Evolutionary conservation across 148 eudicot genomes (phyloP).

Genomic region (Polygonum aviculare): DNA sequence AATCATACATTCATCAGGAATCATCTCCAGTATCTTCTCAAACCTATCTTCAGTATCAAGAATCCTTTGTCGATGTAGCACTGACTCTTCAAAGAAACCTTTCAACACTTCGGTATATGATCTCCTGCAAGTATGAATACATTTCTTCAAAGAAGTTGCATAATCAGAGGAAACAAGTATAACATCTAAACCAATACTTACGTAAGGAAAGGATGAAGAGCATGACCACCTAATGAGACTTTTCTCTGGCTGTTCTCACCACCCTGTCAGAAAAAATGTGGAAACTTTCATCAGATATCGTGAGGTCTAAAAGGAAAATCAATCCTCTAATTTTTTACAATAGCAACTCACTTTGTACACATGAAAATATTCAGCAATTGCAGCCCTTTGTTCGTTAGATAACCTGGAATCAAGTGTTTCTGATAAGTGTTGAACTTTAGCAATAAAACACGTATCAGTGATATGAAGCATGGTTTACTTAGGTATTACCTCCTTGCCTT

Average conservation of each 20-base stretch:
- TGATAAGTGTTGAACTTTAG: conserved; percentile 3
- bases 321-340: not conserved
- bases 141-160: not conserved
- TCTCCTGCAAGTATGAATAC: conserved; percentile 48
- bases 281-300: conserved; percentile 3
- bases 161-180: not conserved
- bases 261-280: conserved; percentile 35
- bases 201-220: conserved; percentile 75
- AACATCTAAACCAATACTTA: conserved; percentile 29
- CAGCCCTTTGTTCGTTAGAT: conserved; percentile 71
- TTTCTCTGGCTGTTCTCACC: conserved; percentile 59
- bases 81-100: conserved; percentile 51
- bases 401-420: conserved; percentile 35
- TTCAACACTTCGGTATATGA: conserved; percentile 62
- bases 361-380: conserved; percentile 74
- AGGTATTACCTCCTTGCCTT: conserved; percentile 77
- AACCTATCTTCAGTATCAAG: conserved; percentile 62
- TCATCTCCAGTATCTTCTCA: conserved; percentile 78
- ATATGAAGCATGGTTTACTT: not conserved
- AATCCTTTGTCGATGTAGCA: conserved; percentile 49
- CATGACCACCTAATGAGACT: conserved; percentile 45
- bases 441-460: not conserved
- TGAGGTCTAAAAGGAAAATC: not conserved
- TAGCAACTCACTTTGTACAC: conserved; percentile 50
- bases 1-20: conserved; percentile 79